Evolutionary conservation across 495 filamentous ascomycete genomes (phyloP).

Genomic region (Neurospora cerealis): DNA sequence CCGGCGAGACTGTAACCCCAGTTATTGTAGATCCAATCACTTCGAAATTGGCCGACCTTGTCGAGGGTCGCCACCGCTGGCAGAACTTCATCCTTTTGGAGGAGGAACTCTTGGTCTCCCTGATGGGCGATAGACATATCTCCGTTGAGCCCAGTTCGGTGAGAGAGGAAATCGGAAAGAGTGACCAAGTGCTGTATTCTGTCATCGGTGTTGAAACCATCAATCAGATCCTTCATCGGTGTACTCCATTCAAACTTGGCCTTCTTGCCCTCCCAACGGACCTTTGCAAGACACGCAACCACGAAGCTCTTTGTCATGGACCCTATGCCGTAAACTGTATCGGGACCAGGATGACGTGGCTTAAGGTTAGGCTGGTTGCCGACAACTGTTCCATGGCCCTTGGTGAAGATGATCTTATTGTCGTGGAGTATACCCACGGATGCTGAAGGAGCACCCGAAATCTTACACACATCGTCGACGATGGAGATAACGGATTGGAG

Average conservation of each 20-base stretch:
- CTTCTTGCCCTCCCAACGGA: not conserved
- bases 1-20: conserved; percentile 15
- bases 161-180: conserved; percentile 4
- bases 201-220: not conserved
- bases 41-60: not conserved
- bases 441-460: not conserved
- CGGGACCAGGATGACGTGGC: not conserved
- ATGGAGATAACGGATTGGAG: not conserved
- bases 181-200: not conserved
- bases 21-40: conserved; percentile 17
- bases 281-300: not conserved
- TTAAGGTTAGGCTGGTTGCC: not conserved
- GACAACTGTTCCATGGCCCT: not conserved
- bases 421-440: not conserved
- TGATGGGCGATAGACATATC: not conserved
- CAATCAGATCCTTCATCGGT: conserved; percentile 2
- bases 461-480: not conserved
- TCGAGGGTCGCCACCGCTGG: not conserved
- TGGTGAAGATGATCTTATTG: not conserved
- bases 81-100: not conserved
- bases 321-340: conserved; percentile 6
- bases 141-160: conserved; percentile 3
- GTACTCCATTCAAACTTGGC: not conserved
- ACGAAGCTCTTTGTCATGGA: conserved; percentile 7
- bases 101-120: not conserved